Evolutionary conservation across 2,329 filamentous ascomycete species (phyloP).

Genomic region (Diplodia seriata): DNA sequence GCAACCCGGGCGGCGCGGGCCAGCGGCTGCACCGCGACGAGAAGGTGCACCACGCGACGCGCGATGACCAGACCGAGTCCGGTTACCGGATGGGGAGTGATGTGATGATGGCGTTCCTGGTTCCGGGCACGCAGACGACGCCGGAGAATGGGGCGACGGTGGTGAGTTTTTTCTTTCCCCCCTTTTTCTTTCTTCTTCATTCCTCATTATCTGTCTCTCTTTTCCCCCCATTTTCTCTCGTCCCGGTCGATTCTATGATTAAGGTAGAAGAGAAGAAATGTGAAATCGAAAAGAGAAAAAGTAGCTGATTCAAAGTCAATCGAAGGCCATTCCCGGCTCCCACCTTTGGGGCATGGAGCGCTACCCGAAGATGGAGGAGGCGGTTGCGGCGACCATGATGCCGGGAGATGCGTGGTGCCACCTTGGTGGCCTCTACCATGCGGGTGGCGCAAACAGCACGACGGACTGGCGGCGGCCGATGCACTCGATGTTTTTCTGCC

Average conservation of each 20-base stretch:
- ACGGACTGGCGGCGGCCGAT: conserved; percentile 32
- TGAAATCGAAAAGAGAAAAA: background rate
- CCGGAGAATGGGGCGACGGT: conserved; percentile 53
- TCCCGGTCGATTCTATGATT: background rate
- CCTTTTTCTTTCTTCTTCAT: background rate
- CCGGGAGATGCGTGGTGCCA: conserved; percentile 52
- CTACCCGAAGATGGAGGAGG: conserved; percentile 48
- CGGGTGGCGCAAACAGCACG: conserved; percentile 49
- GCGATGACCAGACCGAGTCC: conserved; percentile 46
- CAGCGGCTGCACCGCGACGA: conserved; percentile 52
- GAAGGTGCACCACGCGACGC: conserved; percentile 40
- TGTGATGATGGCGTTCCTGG: conserved; percentile 34
- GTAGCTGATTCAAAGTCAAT: background rate
- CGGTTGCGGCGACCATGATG: conserved; percentile 51
- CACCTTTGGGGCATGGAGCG: conserved; percentile 53
- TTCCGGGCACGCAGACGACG: conserved; percentile 42
- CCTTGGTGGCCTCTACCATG: conserved; percentile 51
- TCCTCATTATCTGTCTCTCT: background rate
- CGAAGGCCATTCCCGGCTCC: conserved; percentile 48
- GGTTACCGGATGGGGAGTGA: conserved; percentile 28
- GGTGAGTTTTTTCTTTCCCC: background rate
- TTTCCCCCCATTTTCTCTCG: background rate
- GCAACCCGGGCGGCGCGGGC: conserved; percentile 51
- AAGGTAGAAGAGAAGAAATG: background rate
- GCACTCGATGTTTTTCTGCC: conserved; percentile 32